Conservation (phyloP, 441 rosid genomes). For the Breynia disticha region DNA sequence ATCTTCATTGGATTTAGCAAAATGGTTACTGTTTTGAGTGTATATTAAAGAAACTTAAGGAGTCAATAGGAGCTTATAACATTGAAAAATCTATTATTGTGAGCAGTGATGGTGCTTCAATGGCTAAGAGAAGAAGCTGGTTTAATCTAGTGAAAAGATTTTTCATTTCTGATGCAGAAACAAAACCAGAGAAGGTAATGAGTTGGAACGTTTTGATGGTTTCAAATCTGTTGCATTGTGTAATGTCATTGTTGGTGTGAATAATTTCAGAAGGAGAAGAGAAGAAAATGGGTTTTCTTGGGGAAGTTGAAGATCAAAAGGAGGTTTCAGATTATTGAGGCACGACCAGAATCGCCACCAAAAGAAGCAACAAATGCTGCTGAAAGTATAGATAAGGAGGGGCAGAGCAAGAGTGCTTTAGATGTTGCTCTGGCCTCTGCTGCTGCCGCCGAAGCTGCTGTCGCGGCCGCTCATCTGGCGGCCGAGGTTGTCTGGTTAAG, state of each 20-base stretch:
- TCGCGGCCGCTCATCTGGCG: constrained; percentile 38
- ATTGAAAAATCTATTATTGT: background rate
- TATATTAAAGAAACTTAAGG: too few species aligned
- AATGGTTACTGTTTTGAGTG: constrained; percentile 3
- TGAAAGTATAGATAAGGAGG: constrained; percentile 27
- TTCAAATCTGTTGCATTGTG: background rate
- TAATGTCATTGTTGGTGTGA: background rate
- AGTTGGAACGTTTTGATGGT: constrained; percentile 2
- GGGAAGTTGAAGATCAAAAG: constrained; percentile 45
- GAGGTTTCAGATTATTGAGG: constrained; percentile 38
- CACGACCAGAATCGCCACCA: constrained; percentile 45
- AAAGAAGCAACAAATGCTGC: constrained; percentile 12
- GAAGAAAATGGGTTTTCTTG: constrained; percentile 64
- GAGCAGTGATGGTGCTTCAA: constrained; percentile 34
- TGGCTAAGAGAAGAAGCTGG: constrained; percentile 74
- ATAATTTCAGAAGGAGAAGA: constrained; percentile 41
- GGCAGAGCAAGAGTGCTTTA: constrained; percentile 35
- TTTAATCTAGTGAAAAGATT: constrained; percentile 53
- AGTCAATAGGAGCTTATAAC: too few species aligned
- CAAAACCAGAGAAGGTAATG: constrained; percentile 53
- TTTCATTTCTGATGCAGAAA: constrained; percentile 41
- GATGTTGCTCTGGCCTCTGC: constrained; percentile 42
- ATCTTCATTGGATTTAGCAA: constrained; percentile 11
- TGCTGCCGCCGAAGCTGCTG: constrained; percentile 49
- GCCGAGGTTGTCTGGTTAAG: constrained; percentile 42